Evolutionary conservation across 805 yeast genomes (phyloP).

Genomic region (Starmerella stellata): DNA sequence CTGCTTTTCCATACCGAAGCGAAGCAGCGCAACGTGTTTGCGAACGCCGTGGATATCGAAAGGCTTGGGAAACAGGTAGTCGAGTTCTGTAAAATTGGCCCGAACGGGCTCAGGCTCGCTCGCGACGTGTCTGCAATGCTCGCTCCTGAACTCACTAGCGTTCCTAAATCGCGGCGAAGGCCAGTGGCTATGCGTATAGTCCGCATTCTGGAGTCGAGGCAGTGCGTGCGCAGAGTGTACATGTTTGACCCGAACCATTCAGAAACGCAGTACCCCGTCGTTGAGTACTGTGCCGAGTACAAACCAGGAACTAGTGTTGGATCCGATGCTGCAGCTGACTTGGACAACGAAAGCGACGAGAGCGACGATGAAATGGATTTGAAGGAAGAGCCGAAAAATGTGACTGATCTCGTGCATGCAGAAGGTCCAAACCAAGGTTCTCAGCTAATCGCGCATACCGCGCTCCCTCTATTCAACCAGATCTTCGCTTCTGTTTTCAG

Average conservation of each 20-base stretch:
- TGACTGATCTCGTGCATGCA: slow-evolving; percentile 12
- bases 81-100: slow-evolving; percentile 19
- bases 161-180: slow-evolving; percentile 17
- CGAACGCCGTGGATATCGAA: slow-evolving; percentile 12
- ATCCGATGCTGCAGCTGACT: neutral
- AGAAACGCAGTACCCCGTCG: slow-evolving; percentile 21
- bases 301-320: slow-evolving; percentile 2
- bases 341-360: slow-evolving; percentile 20
- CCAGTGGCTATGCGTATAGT: slow-evolving; percentile 17
- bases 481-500: slow-evolving; percentile 32
- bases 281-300: slow-evolving; percentile 21
- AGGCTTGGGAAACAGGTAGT: slow-evolving; percentile 18
- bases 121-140: slow-evolving; percentile 26
- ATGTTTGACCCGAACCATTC: slow-evolving; percentile 22
- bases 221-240: slow-evolving; percentile 20
- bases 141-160: slow-evolving; percentile 17
- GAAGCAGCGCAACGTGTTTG: neutral
- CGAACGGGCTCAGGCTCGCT: slow-evolving; percentile 22
- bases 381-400: slow-evolving; percentile 20
- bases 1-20: slow-evolving; percentile 14
- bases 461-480: slow-evolving; percentile 51
- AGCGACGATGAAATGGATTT: slow-evolving; percentile 13
- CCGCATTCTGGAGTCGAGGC: slow-evolving; percentile 16
- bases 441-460: slow-evolving; percentile 27
- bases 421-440: slow-evolving; percentile 16